These are phyloP conservation scores for Colletotrichum orchidophilum DNA, from an alignment of 2,329 filamentous ascomycete species.

Conservation along the genomic window DNA sequence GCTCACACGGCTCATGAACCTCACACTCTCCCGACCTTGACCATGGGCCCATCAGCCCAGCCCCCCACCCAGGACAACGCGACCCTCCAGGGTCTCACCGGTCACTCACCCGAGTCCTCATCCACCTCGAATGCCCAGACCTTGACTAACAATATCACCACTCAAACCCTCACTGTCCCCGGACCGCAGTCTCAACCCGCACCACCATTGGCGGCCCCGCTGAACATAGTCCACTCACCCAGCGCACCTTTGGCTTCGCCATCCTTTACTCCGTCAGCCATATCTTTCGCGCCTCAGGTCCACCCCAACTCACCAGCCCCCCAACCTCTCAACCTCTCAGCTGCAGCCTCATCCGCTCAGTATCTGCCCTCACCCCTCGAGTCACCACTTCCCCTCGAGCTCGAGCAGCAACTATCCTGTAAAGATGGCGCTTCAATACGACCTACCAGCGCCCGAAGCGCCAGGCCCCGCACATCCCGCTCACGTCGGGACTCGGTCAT, in stretches of 20 bases:
- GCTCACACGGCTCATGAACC: constrained; percentile 8
- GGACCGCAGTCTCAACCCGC: constrained; percentile 15
- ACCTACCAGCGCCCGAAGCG: constrained; percentile 10
- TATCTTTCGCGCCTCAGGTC: constrained; percentile 31
- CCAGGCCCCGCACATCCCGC: constrained; percentile 30
- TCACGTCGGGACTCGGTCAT: constrained; percentile 31
- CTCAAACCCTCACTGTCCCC: constrained; percentile 19
- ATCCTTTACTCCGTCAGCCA: constrained; percentile 27
- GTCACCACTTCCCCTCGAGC: constrained; percentile 25
- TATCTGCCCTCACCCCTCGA: constrained; percentile 28
- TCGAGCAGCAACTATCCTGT: constrained; percentile 17
- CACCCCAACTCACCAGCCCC: constrained; percentile 27
- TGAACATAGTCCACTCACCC: constrained; percentile 13
- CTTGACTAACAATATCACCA: constrained; percentile 13
- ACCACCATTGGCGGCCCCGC: constrained; percentile 18
- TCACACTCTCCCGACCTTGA: constrained; percentile 17
- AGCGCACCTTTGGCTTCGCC: background rate
- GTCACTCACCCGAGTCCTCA: constrained; percentile 14
- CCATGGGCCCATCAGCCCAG: constrained; percentile 27
- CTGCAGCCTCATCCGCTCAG: constrained; percentile 19
- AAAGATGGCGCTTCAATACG: constrained; percentile 25
- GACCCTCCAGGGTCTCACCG: constrained; percentile 5
- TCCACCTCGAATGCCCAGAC: constrained; percentile 19
- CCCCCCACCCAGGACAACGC: constrained; percentile 23
- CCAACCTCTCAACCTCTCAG: constrained; percentile 27